Evolutionary conservation across 2,329 filamentous ascomycete genomes (phyloP).

Genomic region (Cyphellophora europaea): DNA sequence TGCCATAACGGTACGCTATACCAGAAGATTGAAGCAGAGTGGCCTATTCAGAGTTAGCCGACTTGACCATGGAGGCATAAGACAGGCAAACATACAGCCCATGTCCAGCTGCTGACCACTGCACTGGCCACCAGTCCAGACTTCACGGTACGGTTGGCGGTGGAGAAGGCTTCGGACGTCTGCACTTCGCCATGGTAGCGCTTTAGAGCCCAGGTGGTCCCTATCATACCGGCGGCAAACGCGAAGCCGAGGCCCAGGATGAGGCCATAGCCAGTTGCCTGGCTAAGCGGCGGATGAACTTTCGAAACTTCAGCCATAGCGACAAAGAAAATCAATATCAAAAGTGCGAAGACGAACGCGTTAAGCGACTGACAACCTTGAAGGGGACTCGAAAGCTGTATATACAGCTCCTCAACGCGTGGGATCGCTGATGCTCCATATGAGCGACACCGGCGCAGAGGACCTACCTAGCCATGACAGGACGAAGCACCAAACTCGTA

Average conservation of each 20-base stretch:
- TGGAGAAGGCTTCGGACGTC: conserved; percentile 88
- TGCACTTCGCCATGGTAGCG: conserved; percentile 65
- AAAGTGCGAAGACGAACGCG: no score
- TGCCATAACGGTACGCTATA: conserved; percentile 72
- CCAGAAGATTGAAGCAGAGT: conserved; percentile 57
- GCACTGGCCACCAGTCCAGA: conserved; percentile 79
- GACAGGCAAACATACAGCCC: no score
- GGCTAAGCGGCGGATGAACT: not conserved
- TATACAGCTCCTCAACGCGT: no score
- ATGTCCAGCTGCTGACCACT: conserved; percentile 95
- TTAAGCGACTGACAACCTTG: no score
- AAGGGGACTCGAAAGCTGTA: no score
- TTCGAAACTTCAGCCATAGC: not conserved
- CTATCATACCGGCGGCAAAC: conserved; percentile 67
- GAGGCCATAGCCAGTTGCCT: conserved; percentile 58
- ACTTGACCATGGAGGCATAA: no score
- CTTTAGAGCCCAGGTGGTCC: conserved; percentile 61
- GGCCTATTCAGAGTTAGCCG: no score
- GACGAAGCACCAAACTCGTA: no score
- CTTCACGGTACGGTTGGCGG: conserved; percentile 79
- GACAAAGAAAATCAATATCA: no score
- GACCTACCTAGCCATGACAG: no score
- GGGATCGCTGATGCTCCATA: no score
- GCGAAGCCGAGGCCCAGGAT: conserved; percentile 64
- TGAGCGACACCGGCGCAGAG: no score